Evolutionary conservation across 2,329 filamentous ascomycete species (phyloP).

Genomic region (Fusarium verticillioides): DNA sequence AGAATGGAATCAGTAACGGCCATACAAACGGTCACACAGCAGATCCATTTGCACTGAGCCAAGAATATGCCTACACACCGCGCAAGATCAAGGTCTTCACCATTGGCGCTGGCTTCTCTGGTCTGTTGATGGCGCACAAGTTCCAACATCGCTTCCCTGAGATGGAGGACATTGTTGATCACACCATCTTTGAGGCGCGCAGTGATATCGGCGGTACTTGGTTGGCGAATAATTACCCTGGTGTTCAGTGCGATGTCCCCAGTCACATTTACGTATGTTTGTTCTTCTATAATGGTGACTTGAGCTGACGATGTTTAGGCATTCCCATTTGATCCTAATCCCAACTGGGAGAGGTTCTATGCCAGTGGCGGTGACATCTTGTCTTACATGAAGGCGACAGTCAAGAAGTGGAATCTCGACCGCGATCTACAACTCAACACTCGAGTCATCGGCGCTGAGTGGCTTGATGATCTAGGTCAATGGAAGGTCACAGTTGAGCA

Average conservation of each 20-base stretch:
- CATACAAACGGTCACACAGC: conserved; percentile 7
- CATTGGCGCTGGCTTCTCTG: conserved; percentile 49
- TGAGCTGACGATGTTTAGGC: conserved; percentile 20
- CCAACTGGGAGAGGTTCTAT: conserved; percentile 68
- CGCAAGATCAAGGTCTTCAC: conserved; percentile 49
- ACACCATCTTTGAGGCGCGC: conserved; percentile 48
- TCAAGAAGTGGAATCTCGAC: conserved; percentile 56
- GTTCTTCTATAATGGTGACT: rapidly evolving
- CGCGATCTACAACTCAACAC: conserved; percentile 50
- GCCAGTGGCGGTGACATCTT: conserved; percentile 67
- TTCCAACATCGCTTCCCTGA: conserved; percentile 50
- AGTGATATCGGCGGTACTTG: conserved; percentile 49
- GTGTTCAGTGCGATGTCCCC: conserved; percentile 39
- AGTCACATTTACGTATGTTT: conserved; percentile 33
- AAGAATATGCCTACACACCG: conserved; percentile 45
- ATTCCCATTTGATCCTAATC: conserved; percentile 67
- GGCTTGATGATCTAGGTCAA: conserved; percentile 32
- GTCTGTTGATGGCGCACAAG: conserved; percentile 50
- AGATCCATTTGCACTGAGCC: conserved; percentile 45
- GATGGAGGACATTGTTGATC: conserved; percentile 40
- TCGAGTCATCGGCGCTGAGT: conserved; percentile 43
- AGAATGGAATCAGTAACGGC: not conserved
- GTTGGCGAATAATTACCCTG: conserved; percentile 47
- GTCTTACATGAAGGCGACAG: conserved; percentile 61
- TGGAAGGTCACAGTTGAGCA: conserved; percentile 40